Conservation (phyloP, 345 rosid genomes). For the Corchorus capsularis region DNA sequence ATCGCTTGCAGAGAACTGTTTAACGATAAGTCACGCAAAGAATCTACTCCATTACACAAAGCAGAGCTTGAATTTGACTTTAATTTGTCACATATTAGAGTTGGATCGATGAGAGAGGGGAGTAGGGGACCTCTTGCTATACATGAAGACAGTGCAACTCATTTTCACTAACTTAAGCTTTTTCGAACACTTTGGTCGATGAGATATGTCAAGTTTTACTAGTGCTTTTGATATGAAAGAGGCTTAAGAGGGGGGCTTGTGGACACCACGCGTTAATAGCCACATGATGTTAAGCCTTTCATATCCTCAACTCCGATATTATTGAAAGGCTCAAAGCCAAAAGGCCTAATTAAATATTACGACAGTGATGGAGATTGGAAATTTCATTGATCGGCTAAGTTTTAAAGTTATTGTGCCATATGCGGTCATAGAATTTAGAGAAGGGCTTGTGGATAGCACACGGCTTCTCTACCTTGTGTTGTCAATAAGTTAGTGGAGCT, state of each 20-base stretch:
- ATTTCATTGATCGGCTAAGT: background rate
- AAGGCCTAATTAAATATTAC: background rate
- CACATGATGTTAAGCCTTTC: background rate
- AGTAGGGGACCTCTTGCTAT: constrained; percentile 9
- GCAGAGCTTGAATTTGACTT: constrained; percentile 7
- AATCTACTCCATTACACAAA: constrained; percentile 11
- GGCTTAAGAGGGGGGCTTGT: constrained; percentile 6
- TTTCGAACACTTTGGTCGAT: background rate
- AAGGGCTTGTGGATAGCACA: constrained; percentile 32
- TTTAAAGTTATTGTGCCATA: background rate
- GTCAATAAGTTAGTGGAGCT: background rate
- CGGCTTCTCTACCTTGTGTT: constrained; percentile 20
- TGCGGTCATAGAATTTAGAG: background rate
- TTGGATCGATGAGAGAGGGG: background rate
- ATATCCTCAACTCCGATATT: constrained; percentile 13
- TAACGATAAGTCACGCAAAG: constrained; percentile 10
- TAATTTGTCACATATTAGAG: constrained; percentile 2
- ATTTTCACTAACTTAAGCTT: background rate
- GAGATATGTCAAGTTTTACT: background rate
- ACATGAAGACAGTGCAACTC: background rate
- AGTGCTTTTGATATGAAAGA: constrained; percentile 12
- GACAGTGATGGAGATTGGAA: constrained; percentile 6
- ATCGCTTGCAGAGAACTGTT: background rate
- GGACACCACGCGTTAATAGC: constrained; percentile 21
- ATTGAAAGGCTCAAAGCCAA: background rate